A percentile compares a stretch with the other conserved stretches of the same genome.
Conservation (phyloP, 208 protist genomes). For the Leishmania martiniquensis region DNA sequence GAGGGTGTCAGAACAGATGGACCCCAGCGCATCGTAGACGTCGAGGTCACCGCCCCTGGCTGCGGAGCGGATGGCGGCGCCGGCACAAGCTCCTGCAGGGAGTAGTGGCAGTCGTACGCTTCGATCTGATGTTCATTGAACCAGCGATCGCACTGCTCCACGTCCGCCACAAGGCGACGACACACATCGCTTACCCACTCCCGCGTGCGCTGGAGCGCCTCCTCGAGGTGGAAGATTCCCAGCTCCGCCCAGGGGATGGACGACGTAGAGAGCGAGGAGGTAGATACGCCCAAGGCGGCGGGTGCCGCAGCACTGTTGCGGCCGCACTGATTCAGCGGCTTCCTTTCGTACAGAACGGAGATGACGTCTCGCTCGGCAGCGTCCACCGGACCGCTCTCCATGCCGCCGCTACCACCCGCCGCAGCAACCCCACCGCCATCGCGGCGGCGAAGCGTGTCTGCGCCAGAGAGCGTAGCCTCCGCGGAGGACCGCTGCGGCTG, state of each 20-base stretch:
- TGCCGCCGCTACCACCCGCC: neutral
- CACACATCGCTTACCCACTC: conserved; percentile 70
- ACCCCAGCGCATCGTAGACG: conserved; percentile 14
- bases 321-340: conserved; percentile 6
- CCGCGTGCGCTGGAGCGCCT: conserved; percentile 47
- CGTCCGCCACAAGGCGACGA: conserved; percentile 49
- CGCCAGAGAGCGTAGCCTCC: neutral
- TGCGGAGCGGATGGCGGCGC: conserved; percentile 14
- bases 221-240: conserved; percentile 50
- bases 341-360: conserved; percentile 2
- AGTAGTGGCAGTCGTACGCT: conserved; percentile 67
- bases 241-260: conserved; percentile 55
- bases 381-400: neutral
- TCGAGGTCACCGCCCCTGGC: conserved; percentile 1
- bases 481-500: conserved; percentile 11
- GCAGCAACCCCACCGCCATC: neutral
- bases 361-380: conserved; percentile 14
- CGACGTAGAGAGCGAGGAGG: conserved; percentile 4
- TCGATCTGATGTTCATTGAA: conserved; percentile 50
- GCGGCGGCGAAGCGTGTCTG: conserved; percentile 3
- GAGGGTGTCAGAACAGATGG: neutral
- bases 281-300: neutral
- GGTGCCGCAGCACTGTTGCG: neutral
- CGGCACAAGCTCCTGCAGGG: conserved; percentile 54
- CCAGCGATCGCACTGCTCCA: conserved; percentile 70